Evolutionary conservation across 345 rosid species (phyloP).

Genomic region (Murraya paniculata): DNA sequence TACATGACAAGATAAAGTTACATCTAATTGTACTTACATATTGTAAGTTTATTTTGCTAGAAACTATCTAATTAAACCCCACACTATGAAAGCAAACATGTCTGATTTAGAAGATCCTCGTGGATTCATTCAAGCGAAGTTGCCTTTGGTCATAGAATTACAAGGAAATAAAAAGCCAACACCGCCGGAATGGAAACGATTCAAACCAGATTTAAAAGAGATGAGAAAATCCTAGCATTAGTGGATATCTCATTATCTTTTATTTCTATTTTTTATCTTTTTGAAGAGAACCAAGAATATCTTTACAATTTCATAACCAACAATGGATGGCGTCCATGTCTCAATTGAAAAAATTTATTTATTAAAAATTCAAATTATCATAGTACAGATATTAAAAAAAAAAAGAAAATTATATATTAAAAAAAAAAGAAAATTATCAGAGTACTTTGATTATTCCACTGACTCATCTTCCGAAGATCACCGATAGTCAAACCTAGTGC

Average conservation of each 20-base stretch:
- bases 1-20: too few species aligned
- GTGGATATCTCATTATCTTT: too few species aligned
- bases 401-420: neutral
- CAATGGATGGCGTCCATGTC: neutral
- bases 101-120: too few species aligned
- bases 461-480: slow-evolving; percentile 90
- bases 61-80: too few species aligned
- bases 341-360: slow-evolving; percentile 15
- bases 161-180: neutral
- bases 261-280: too few species aligned
- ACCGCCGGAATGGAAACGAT: neutral
- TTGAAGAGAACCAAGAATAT: neutral
- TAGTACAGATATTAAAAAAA: slow-evolving; percentile 14
- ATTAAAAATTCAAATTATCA: slow-evolving; percentile 9
- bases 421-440: slow-evolving; percentile 15
- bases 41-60: too few species aligned
- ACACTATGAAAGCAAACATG: too few species aligned
- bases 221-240: neutral
- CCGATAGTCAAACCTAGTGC: slow-evolving; percentile 74
- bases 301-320: neutral
- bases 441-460: slow-evolving; percentile 83
- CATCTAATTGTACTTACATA: too few species aligned
- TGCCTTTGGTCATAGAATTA: too few species aligned
- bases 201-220: neutral
- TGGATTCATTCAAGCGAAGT: too few species aligned